Percentiles rank a stretch among this genome's conserved stretches.
phyloP scores from a whole-genome alignment of 1,139 yeast species.

The Yamadazyma diospyri region DNA sequence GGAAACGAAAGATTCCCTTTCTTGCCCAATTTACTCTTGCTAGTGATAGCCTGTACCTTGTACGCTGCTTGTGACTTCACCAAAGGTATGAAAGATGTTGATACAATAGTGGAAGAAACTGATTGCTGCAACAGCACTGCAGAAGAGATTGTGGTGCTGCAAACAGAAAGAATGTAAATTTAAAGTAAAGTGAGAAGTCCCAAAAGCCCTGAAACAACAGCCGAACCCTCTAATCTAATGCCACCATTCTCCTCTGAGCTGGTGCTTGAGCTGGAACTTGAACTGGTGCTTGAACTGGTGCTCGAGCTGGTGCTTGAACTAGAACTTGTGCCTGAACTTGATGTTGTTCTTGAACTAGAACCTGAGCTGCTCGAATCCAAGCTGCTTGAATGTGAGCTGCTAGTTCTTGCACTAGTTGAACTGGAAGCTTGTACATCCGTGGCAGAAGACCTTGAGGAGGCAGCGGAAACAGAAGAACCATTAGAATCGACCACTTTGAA shows the following conservation, averaged over 20 bases:
- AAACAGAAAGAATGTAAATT: too few species aligned
- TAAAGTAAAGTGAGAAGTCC: too few species aligned
- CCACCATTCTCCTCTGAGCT: neutral
- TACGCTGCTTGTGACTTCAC: slow-evolving; percentile 30
- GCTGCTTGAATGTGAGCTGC: neutral
- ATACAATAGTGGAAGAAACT: slow-evolving; percentile 4
- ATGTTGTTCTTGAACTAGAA: neutral
- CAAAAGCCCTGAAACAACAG: too few species aligned
- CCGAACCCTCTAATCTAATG: neutral
- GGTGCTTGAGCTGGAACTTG: neutral
- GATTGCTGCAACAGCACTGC: neutral
- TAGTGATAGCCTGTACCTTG: slow-evolving; percentile 21
- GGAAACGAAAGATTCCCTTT: slow-evolving; percentile 39
- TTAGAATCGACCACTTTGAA: neutral
- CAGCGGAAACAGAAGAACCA: too few species aligned
- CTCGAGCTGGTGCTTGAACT: neutral
- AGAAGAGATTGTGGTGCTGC: too few species aligned
- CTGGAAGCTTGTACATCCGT: neutral
- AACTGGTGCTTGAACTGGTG: neutral
- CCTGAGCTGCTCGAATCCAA: neutral
- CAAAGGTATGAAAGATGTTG: slow-evolving; percentile 29
- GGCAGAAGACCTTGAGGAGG: neutral
- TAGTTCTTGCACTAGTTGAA: neutral
- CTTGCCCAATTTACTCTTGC: slow-evolving; percentile 34
- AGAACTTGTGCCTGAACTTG: neutral